These are phyloP conservation scores for Phoma sp. DNA, from an alignment of 2,329 filamentous ascomycete genomes.

Conservation along the genomic window DNA sequence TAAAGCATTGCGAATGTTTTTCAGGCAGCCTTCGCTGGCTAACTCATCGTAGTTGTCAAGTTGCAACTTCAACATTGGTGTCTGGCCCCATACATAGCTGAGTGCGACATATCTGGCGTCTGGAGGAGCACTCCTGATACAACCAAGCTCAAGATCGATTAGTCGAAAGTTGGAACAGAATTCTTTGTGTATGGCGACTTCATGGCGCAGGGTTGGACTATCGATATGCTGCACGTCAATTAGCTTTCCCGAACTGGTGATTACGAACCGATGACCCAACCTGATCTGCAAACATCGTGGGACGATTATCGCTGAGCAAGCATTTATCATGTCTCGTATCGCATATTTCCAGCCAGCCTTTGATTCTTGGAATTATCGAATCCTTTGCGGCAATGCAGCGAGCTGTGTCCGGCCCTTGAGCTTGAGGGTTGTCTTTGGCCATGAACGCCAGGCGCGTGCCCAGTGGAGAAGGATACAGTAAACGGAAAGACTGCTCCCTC, in stretches of 20 bases:
- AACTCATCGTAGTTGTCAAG: background rate
- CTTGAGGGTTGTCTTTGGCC: background rate
- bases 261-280: too few species aligned
- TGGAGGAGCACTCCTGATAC: background rate
- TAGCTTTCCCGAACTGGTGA: too few species aligned
- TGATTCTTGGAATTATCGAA: background rate
- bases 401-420: background rate
- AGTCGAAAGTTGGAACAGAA: background rate
- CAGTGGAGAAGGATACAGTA: background rate
- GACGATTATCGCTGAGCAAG: too few species aligned
- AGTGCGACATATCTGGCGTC: slow-evolving; percentile 14
- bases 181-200: too few species aligned
- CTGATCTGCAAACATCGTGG: too few species aligned
- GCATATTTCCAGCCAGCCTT: background rate
- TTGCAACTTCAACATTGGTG: slow-evolving; percentile 1
- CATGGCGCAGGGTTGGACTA: too few species aligned
- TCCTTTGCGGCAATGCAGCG: background rate
- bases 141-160: background rate
- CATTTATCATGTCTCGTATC: background rate
- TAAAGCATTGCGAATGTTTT: background rate
- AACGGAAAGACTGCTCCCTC: background rate
- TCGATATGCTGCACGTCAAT: too few species aligned
- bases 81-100: slow-evolving; percentile 20
- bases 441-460: background rate
- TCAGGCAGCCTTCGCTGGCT: background rate